phyloP scores from a whole-genome alignment of 257 asterid genomes.

The Jaltomata sinuosa region DNA sequence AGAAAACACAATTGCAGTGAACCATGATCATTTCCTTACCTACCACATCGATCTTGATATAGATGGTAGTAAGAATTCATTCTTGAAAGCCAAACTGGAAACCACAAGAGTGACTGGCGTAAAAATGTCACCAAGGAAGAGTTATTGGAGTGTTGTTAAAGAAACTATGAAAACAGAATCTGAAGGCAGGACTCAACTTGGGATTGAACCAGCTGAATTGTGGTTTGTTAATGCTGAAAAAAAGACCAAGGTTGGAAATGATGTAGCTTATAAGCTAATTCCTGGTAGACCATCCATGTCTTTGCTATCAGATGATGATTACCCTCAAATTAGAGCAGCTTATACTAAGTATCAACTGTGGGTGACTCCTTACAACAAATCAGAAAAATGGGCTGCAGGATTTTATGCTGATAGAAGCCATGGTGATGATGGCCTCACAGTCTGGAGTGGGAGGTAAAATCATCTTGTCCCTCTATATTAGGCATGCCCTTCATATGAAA shows the following conservation, averaged over 20 bases:
- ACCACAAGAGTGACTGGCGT: constrained; percentile 6
- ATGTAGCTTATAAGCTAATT: constrained; percentile 41
- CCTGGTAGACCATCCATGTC: constrained; percentile 34
- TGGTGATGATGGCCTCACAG: constrained; percentile 59
- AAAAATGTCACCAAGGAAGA: constrained; percentile 41
- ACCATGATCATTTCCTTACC: constrained; percentile 60
- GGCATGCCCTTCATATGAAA: background rate
- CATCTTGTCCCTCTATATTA: background rate
- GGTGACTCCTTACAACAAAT: constrained; percentile 45
- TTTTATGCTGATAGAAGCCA: constrained; percentile 56
- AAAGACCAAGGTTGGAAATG: constrained; percentile 44
- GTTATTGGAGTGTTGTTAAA: constrained; percentile 46
- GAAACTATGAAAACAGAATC: constrained; percentile 42
- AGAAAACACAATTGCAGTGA: constrained; percentile 31
- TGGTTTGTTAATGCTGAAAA: constrained; percentile 43
- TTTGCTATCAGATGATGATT: constrained; percentile 38
- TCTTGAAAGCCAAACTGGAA: constrained; percentile 36
- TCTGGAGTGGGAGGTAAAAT: constrained; percentile 44
- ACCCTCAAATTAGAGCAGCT: constrained; percentile 54
- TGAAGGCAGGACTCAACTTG: constrained; percentile 27
- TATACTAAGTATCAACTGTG: constrained; percentile 54
- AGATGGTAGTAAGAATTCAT: constrained; percentile 43
- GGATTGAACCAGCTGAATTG: constrained; percentile 34
- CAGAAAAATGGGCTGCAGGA: constrained; percentile 73
- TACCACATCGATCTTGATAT: constrained; percentile 60